Conservation (phyloP, 352 stramenopile genomes). For the Phytopythium kandeliae region DNA sequence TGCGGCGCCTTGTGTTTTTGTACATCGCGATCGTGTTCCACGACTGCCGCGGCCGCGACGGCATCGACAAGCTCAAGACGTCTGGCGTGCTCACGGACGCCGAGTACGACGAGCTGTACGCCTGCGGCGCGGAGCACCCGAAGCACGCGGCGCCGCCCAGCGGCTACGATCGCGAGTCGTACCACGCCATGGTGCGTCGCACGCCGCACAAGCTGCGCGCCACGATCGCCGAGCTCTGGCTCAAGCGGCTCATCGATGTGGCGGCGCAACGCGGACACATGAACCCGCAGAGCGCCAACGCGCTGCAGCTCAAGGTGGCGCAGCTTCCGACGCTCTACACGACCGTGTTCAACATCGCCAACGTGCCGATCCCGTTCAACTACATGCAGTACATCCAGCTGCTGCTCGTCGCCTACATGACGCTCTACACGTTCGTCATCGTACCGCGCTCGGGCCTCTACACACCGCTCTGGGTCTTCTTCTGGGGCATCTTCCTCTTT, state of each 20-base stretch:
- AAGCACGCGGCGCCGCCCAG: conserved; percentile 24
- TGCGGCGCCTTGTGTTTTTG: conserved; percentile 72
- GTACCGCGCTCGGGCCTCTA: conserved; percentile 65
- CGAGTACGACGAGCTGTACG: conserved; percentile 69
- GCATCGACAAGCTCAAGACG: conserved; percentile 59
- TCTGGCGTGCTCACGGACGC: conserved; percentile 47
- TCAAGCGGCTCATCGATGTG: conserved; percentile 70
- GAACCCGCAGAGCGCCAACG: conserved; percentile 46
- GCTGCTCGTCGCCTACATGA: conserved; percentile 66
- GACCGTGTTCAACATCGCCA: conserved; percentile 81
- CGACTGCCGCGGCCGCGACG: conserved; percentile 60
- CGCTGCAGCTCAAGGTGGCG: conserved; percentile 58
- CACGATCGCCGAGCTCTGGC: conserved; percentile 75
- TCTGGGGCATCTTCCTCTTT: conserved; percentile 79
- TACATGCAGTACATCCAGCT: conserved; percentile 82
- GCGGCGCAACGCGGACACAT: conserved; percentile 54
- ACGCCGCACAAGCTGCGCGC: conserved; percentile 68
- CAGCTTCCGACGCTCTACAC: conserved; percentile 69
- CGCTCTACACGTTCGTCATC: conserved; percentile 83
- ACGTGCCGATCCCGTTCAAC: conserved; percentile 83
- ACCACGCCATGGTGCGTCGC: conserved; percentile 44
- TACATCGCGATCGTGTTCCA: conserved; percentile 85
- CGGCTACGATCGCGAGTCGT: conserved; percentile 37
- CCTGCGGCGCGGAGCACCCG: conserved; percentile 53
- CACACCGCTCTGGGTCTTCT: conserved; percentile 74